Percentiles rank a stretch among this genome's conserved stretches.
Conservation (phyloP, 2,329 filamentous ascomycete genomes). For the Xylariaceae sp. region DNA sequence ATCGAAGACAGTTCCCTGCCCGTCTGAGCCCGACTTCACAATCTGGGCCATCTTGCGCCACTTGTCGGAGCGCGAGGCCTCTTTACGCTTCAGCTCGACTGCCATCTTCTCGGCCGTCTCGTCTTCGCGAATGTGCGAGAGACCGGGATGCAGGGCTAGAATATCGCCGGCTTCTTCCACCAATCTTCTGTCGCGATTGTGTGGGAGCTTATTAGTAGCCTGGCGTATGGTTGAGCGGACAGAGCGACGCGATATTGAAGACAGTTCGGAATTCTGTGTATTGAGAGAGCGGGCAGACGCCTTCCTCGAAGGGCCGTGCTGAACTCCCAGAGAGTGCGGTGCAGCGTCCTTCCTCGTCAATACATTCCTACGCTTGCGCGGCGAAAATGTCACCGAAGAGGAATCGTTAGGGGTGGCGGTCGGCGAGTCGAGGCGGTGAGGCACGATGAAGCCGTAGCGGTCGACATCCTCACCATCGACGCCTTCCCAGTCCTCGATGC, state of each 20-base stretch:
- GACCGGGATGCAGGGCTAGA: conserved; percentile 55
- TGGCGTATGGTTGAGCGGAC: conserved; percentile 54
- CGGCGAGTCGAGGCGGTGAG: conserved; percentile 38
- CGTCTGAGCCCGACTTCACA: conserved; percentile 45
- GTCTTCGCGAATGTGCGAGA: conserved; percentile 54
- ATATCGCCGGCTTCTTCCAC: conserved; percentile 66
- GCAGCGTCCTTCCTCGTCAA: conserved; percentile 39
- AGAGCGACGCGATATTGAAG: conserved; percentile 48
- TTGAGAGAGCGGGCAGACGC: conserved; percentile 56
- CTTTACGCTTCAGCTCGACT: conserved; percentile 58
- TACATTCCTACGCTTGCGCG: conserved; percentile 43
- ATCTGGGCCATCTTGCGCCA: conserved; percentile 65
- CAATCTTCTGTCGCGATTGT: conserved; percentile 57
- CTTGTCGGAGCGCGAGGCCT: conserved; percentile 60
- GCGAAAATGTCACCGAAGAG: conserved; percentile 40
- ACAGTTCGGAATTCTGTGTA: conserved; percentile 52
- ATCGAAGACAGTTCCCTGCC: conserved; percentile 62
- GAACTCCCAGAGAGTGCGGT: conserved; percentile 36
- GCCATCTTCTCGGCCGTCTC: conserved; percentile 48
- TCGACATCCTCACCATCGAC: conserved; percentile 59
- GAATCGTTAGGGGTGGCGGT: conserved; percentile 38
- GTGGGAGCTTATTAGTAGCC: conserved; percentile 55
- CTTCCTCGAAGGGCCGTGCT: conserved; percentile 50
- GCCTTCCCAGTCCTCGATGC: conserved; percentile 65
- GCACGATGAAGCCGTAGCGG: conserved; percentile 64